Evolutionary conservation across 2,329 filamentous ascomycete genomes (phyloP).

Genomic region (Hypoxylon rubiginosum): DNA sequence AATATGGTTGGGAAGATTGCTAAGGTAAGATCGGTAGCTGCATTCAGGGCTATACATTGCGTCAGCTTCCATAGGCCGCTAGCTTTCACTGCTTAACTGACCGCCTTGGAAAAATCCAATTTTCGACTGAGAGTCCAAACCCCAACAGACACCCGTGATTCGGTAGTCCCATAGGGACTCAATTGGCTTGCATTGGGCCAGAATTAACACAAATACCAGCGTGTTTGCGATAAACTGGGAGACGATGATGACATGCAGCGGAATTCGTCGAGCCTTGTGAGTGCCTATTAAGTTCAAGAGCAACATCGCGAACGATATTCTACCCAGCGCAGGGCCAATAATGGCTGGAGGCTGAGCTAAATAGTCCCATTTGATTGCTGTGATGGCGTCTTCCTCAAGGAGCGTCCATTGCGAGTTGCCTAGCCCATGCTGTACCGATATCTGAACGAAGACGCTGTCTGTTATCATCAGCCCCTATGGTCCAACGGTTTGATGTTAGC

Average conservation of each 20-base stretch:
- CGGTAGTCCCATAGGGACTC: background rate
- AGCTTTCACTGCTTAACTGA: background rate
- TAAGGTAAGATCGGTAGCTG: background rate
- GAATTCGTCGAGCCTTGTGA: background rate
- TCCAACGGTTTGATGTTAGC: background rate
- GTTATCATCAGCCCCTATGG: background rate
- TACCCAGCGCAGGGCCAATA: background rate
- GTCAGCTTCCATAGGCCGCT: background rate
- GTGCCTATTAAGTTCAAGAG: constrained; percentile 1
- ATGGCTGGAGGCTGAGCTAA: background rate
- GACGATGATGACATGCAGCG: background rate
- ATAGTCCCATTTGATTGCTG: constrained; percentile 6
- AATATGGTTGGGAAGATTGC: background rate
- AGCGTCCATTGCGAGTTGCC: background rate
- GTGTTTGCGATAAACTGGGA: background rate
- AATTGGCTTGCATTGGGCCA: constrained; percentile 8
- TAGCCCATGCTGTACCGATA: background rate
- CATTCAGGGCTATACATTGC: background rate
- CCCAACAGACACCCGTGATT: background rate
- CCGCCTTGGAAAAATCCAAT: background rate
- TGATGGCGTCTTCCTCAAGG: background rate
- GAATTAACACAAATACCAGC: background rate
- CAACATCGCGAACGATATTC: background rate
- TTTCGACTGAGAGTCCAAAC: background rate
- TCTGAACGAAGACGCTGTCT: background rate